Percentiles rank a stretch among this genome's conserved stretches.
Conservation (phyloP, 345 rosid genomes). For the Hibiscus tridactylites region DNA sequence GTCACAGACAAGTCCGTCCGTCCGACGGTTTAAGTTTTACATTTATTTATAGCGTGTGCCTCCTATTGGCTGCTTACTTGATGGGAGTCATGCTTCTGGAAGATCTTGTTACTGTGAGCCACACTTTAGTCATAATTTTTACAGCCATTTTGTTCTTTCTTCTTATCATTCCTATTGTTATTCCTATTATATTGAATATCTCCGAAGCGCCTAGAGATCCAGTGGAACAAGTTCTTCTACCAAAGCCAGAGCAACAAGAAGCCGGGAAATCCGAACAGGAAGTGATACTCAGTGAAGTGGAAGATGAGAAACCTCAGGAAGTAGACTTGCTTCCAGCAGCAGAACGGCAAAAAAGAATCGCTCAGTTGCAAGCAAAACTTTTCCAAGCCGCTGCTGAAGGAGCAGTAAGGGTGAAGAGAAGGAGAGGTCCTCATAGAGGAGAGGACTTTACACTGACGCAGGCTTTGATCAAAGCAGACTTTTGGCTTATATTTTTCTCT, state of each 20-base stretch:
- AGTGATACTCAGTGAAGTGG: constrained; percentile 80
- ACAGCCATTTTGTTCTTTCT: constrained; percentile 57
- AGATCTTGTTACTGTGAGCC: constrained; percentile 59
- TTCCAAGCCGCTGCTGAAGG: constrained; percentile 92
- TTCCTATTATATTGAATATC: constrained; percentile 57
- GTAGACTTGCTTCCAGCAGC: constrained; percentile 80
- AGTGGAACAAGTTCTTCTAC: constrained; percentile 51
- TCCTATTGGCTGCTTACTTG: constrained; percentile 73
- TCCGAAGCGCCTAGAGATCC: constrained; percentile 31
- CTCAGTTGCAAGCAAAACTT: constrained; percentile 68
- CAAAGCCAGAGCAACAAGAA: constrained; percentile 37
- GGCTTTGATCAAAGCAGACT: constrained; percentile 86
- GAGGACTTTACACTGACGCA: constrained; percentile 87
- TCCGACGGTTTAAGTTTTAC: constrained; percentile 62
- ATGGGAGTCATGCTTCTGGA: constrained; percentile 90
- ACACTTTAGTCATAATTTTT: constrained; percentile 33
- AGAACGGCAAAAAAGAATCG: constrained; percentile 76
- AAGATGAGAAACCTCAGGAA: constrained; percentile 89
- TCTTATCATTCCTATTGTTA: constrained; percentile 54
- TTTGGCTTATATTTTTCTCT: constrained; percentile 89
- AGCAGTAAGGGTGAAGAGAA: constrained; percentile 74
- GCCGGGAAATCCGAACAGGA: constrained; percentile 41
- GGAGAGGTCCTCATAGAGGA: constrained; percentile 80
- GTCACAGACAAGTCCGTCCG: constrained; percentile 73
- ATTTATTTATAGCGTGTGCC: constrained; percentile 66